These are phyloP conservation scores for Crithidia acanthocephali DNA, from an alignment of 208 protist species.

Conservation along the genomic window DNA sequence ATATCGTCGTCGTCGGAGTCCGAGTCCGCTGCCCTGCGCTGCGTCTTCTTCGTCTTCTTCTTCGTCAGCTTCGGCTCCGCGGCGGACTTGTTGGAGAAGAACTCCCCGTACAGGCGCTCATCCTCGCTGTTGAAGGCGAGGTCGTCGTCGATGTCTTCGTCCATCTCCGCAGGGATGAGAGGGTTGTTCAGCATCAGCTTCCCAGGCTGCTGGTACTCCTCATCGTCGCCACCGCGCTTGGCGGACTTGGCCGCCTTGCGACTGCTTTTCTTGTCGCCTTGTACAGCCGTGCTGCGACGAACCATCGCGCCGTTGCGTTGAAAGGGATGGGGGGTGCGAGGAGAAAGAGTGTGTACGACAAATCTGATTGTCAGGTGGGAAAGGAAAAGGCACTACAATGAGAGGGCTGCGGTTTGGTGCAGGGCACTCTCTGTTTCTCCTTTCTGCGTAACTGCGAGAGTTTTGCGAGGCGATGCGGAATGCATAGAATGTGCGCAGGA, in stretches of 20 bases:
- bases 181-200: slow-evolving; percentile 83
- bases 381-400: too few relatives aligned
- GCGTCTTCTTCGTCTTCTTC: slow-evolving; percentile 28
- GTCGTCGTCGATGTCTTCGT: slow-evolving; percentile 93
- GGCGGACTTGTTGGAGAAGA: slow-evolving; percentile 54
- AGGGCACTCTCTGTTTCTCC: too few relatives aligned
- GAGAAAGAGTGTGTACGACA: too few relatives aligned
- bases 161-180: slow-evolving; percentile 81
- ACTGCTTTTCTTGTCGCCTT: slow-evolving; percentile 8
- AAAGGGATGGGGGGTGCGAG: too few relatives aligned
- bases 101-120: slow-evolving; percentile 85
- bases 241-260: slow-evolving; percentile 12
- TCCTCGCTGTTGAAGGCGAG: slow-evolving; percentile 93
- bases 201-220: slow-evolving; percentile 58
- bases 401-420: too few relatives aligned
- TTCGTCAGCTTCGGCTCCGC: slow-evolving; percentile 25
- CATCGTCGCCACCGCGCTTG: slow-evolving; percentile 23
- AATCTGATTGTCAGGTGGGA: too few relatives aligned
- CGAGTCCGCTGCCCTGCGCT: background rate
- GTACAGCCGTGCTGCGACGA: slow-evolving; percentile 16
- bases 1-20: slow-evolving; percentile 55
- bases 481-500: too few relatives aligned
- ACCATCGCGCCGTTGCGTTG: slow-evolving; percentile 22
- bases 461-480: too few relatives aligned
- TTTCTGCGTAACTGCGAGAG: too few relatives aligned